These are phyloP conservation scores for Trichomonas vaginalis DNA, from an alignment of 208 protist genomes.

Conservation along the genomic window DNA sequence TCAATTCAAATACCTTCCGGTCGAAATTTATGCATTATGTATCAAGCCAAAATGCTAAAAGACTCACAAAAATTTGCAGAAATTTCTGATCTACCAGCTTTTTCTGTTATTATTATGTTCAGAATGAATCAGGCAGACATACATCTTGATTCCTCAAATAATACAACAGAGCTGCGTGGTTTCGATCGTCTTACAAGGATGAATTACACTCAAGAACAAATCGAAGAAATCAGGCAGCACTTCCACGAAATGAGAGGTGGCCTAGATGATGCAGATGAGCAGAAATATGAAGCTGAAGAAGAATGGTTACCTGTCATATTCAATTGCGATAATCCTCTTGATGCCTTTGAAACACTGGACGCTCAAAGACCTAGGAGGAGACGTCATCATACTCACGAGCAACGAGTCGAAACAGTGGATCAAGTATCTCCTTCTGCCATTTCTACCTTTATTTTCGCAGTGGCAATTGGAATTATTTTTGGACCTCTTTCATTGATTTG, in stretches of 20 bases:
- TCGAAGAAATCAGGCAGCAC: neutral
- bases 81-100: neutral
- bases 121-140: neutral
- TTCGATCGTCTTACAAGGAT: slow-evolving; percentile 4
- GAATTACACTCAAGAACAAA: neutral
- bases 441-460: neutral
- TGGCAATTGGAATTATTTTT: neutral
- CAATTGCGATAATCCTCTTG: neutral
- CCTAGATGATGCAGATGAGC: neutral
- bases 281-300: neutral
- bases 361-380: neutral
- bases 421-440: neutral
- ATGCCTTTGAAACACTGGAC: neutral
- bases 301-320: slow-evolving; percentile 13
- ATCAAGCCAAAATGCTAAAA: neutral
- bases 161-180: neutral
- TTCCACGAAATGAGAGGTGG: neutral
- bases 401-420: neutral
- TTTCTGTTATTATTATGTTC: neutral
- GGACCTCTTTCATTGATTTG: neutral
- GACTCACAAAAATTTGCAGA: neutral
- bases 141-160: neutral
- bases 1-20: neutral
- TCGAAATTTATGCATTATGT: neutral
- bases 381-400: neutral